phyloP scores from a whole-genome alignment of 2,329 filamentous ascomycete species.

The Diaporthe citri region DNA sequence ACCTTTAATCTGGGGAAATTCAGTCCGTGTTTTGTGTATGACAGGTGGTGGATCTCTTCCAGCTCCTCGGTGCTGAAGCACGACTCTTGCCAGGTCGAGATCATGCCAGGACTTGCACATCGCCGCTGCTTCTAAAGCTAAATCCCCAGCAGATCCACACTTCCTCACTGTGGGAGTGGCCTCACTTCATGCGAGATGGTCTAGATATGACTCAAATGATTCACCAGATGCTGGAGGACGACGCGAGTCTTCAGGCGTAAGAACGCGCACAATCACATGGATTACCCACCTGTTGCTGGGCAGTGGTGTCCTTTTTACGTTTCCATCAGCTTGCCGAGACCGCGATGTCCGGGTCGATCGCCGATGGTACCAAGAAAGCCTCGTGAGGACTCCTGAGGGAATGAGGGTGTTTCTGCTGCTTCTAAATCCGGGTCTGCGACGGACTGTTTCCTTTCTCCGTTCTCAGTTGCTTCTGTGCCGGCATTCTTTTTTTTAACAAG shows the following conservation, averaged over 20 bases:
- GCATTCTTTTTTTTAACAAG: background rate
- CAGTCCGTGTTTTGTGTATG: background rate
- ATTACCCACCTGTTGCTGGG: background rate
- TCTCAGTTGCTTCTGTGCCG: too few species aligned
- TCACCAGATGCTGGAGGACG: background rate
- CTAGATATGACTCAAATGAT: slow-evolving; percentile 15
- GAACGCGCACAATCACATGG: background rate
- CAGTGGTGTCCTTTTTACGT: background rate
- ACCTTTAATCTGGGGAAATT: slow-evolving; percentile 1
- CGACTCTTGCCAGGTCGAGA: background rate
- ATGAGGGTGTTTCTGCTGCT: background rate
- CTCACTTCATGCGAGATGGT: background rate
- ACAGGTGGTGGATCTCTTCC: background rate
- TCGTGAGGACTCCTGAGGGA: background rate
- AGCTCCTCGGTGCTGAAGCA: background rate
- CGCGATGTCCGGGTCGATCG: background rate
- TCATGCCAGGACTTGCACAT: background rate
- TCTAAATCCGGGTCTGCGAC: background rate
- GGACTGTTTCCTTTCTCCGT: background rate
- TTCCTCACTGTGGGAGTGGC: background rate
- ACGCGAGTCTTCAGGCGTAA: background rate
- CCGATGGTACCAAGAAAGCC: background rate
- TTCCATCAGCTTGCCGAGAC: background rate
- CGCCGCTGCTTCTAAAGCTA: background rate
- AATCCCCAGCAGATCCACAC: background rate